Evolutionary conservation across 352 stramenopile species (phyloP).

Genomic region (Pythium biforme): DNA sequence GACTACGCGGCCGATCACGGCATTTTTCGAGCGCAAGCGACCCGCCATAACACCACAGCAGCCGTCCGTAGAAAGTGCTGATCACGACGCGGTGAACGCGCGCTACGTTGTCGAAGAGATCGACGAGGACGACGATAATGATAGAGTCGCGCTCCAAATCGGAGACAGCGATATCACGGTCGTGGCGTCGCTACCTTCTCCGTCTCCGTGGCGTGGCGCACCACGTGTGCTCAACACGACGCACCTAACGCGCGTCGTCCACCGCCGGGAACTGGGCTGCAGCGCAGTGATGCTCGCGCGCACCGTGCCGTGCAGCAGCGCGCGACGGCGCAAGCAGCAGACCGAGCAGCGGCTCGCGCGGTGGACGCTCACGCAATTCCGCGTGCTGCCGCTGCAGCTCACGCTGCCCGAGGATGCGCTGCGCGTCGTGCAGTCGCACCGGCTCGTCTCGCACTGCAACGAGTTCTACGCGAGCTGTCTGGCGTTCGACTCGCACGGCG

Average conservation of each 20-base stretch:
- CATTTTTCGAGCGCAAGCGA: conserved; percentile 69
- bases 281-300: conserved; percentile 10
- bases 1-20: conserved; percentile 44
- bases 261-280: conserved; percentile 41
- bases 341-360: conserved; percentile 51
- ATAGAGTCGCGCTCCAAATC: background rate
- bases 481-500: conserved; percentile 67
- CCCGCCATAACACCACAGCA: conserved; percentile 18
- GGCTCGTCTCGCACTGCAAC: conserved; percentile 37
- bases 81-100: conserved; percentile 1
- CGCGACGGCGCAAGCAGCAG: conserved; percentile 31
- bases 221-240: conserved; percentile 14
- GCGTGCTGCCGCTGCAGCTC: conserved; percentile 41
- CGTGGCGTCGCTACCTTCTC: background rate
- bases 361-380: conserved; percentile 54
- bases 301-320: conserved; percentile 22
- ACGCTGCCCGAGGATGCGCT: conserved; percentile 29
- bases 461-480: conserved; percentile 68
- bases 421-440: conserved; percentile 17
- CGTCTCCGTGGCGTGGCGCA: background rate
- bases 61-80: background rate
- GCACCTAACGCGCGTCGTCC: conserved; percentile 38
- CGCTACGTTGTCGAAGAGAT: conserved; percentile 23
- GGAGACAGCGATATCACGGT: conserved; percentile 5
- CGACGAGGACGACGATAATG: conserved; percentile 16